These are phyloP conservation scores for Bacterosira constricta DNA, from an alignment of 108 stramenopile genomes.

Conservation along the genomic window DNA sequence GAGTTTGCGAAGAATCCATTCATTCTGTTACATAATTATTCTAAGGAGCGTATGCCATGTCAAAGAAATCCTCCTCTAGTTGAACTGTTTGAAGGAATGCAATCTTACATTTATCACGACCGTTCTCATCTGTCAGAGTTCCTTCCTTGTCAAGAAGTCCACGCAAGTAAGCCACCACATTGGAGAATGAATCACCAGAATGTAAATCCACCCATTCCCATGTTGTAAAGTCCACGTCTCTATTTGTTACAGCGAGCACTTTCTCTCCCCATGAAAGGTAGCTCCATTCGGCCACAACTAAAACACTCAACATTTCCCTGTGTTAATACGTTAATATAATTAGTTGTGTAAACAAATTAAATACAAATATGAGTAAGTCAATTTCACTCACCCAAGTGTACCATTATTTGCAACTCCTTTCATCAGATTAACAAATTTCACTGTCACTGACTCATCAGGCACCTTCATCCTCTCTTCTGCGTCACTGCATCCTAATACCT, in stretches of 20 bases:
- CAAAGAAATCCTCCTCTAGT: conserved; percentile 74
- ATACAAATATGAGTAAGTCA: too few species aligned
- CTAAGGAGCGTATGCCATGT: conserved; percentile 64
- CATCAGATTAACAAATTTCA: conserved; percentile 56
- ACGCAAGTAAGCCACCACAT: conserved; percentile 63
- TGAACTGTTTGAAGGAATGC: conserved; percentile 64
- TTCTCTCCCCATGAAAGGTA: conserved; percentile 69
- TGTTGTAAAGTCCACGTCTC: conserved; percentile 49
- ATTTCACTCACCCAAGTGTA: conserved; percentile 50
- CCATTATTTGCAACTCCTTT: conserved; percentile 45
- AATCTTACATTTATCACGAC: conserved; percentile 27
- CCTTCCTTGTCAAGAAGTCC: conserved; percentile 65
- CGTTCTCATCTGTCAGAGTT: conserved; percentile 33
- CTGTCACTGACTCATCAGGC: conserved; percentile 52
- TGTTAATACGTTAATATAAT: not conserved
- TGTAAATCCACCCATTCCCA: conserved; percentile 80
- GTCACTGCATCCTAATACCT: conserved; percentile 34
- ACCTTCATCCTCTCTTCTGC: conserved; percentile 45
- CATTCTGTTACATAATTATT: too few species aligned
- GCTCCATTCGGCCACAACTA: conserved; percentile 75
- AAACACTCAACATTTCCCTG: conserved; percentile 67
- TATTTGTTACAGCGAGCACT: conserved; percentile 41
- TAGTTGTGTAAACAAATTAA: not conserved
- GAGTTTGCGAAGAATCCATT: too few species aligned
- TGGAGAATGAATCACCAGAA: conserved; percentile 55